Conservation (phyloP, 495 filamentous ascomycete genomes). For the Poronia punctata region DNA sequence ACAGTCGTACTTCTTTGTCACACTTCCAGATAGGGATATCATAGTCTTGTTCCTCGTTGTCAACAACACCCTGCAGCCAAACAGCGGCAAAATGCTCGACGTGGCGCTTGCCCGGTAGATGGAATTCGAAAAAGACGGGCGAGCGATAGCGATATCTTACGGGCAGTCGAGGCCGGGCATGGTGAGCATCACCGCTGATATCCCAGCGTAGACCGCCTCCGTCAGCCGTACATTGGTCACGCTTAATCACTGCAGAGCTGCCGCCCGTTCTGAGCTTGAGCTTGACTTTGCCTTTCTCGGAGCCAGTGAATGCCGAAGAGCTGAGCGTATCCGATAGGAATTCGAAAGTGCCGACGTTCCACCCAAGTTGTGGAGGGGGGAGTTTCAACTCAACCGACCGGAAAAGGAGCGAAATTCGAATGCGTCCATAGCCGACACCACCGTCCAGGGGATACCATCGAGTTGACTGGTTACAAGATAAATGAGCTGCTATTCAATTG, state of each 20-base stretch:
- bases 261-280: constrained; percentile 80
- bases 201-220: constrained; percentile 62
- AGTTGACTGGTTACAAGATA: constrained; percentile 22
- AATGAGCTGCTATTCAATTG: constrained; percentile 45
- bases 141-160: constrained; percentile 85
- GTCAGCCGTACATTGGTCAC: constrained; percentile 51
- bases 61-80: constrained; percentile 80
- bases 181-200: constrained; percentile 49
- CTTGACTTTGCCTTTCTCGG: constrained; percentile 60
- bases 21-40: constrained; percentile 86
- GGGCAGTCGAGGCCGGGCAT: constrained; percentile 59
- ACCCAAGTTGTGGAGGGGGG: constrained; percentile 75
- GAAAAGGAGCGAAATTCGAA: constrained; percentile 85
- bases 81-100: constrained; percentile 68
- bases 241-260: constrained; percentile 61
- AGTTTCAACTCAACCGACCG: constrained; percentile 77
- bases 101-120: constrained; percentile 56
- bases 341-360: constrained; percentile 87
- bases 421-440: constrained; percentile 71
- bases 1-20: constrained; percentile 61
- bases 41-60: constrained; percentile 66
- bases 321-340: constrained; percentile 63
- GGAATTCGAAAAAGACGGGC: constrained; percentile 83
- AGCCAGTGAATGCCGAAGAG: constrained; percentile 47
- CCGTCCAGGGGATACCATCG: constrained; percentile 54